phyloP scores from a whole-genome alignment of 495 filamentous ascomycete genomes.

The Penicillium lividum region DNA sequence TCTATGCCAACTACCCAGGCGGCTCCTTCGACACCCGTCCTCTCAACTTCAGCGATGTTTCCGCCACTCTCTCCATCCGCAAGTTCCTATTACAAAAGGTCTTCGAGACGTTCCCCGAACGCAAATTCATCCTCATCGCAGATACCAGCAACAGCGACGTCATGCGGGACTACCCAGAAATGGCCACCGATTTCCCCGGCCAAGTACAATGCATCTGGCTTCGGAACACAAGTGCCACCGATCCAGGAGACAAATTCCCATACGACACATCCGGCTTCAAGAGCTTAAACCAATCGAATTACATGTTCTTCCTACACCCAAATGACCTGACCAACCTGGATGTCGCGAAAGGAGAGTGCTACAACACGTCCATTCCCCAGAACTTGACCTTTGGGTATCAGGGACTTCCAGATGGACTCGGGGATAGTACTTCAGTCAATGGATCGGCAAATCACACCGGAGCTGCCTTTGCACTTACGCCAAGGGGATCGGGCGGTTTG shows the following conservation, averaged over 20 bases:
- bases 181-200: slow-evolving; percentile 62
- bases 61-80: slow-evolving; percentile 69
- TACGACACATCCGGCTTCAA: slow-evolving; percentile 75
- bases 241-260: slow-evolving; percentile 61
- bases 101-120: slow-evolving; percentile 72
- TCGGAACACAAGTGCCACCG: slow-evolving; percentile 71
- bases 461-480: slow-evolving; percentile 11
- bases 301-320: slow-evolving; percentile 76
- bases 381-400: slow-evolving; percentile 71
- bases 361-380: slow-evolving; percentile 61
- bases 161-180: slow-evolving; percentile 70
- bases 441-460: slow-evolving; percentile 22
- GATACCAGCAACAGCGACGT: slow-evolving; percentile 79
- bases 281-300: slow-evolving; percentile 58
- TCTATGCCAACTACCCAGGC: slow-evolving; percentile 69
- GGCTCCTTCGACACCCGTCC: slow-evolving; percentile 76
- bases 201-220: slow-evolving; percentile 80
- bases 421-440: slow-evolving; percentile 16
- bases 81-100: slow-evolving; percentile 65
- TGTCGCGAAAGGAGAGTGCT: slow-evolving; percentile 68
- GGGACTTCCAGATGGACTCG: slow-evolving; percentile 49
- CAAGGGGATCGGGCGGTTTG: slow-evolving; percentile 4
- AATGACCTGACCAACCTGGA: slow-evolving; percentile 70
- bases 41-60: slow-evolving; percentile 74
- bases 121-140: slow-evolving; percentile 73